Percentiles rank a stretch among this genome's conserved stretches.
Evolutionary conservation across 2,329 filamentous ascomycete genomes (phyloP).

Genomic region (Helminthosporium solani): DNA sequence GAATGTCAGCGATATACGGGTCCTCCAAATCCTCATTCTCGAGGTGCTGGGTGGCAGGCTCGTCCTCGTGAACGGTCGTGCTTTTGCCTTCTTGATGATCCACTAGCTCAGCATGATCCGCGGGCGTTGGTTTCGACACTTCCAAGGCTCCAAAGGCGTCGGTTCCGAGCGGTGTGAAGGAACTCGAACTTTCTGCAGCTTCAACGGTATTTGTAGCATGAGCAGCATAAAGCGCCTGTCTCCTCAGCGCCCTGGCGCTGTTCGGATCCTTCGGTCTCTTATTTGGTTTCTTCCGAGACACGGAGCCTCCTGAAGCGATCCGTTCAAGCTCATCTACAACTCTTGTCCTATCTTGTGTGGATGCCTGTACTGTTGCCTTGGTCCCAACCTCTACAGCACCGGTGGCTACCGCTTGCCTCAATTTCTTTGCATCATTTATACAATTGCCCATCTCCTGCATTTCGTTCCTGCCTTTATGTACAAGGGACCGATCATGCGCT

Average conservation of each 20-base stretch:
- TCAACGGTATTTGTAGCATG: neutral
- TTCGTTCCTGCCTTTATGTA: neutral
- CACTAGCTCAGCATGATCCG: neutral
- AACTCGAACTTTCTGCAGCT: neutral
- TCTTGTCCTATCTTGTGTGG: neutral
- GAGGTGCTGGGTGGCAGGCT: neutral
- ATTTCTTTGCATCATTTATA: neutral
- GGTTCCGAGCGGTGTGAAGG: too few relatives aligned
- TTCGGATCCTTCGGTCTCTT: neutral
- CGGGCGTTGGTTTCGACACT: neutral
- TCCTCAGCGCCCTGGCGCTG: neutral
- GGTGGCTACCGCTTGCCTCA: neutral
- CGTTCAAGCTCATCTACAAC: neutral
- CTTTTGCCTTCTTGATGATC: neutral
- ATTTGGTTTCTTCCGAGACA: neutral
- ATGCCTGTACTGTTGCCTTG: neutral
- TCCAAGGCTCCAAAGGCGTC: too few relatives aligned
- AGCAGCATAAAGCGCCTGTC: neutral
- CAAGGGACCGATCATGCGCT: slow-evolving; percentile 9
- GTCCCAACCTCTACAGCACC: too few relatives aligned
- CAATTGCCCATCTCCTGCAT: neutral
- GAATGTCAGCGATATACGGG: slow-evolving; percentile 3
- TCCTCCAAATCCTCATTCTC: slow-evolving; percentile 2
- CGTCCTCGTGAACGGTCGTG: neutral
- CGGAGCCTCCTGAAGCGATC: neutral